phyloP scores from a whole-genome alignment of 2,329 filamentous ascomycete genomes.

The Colletotrichum australisinense region DNA sequence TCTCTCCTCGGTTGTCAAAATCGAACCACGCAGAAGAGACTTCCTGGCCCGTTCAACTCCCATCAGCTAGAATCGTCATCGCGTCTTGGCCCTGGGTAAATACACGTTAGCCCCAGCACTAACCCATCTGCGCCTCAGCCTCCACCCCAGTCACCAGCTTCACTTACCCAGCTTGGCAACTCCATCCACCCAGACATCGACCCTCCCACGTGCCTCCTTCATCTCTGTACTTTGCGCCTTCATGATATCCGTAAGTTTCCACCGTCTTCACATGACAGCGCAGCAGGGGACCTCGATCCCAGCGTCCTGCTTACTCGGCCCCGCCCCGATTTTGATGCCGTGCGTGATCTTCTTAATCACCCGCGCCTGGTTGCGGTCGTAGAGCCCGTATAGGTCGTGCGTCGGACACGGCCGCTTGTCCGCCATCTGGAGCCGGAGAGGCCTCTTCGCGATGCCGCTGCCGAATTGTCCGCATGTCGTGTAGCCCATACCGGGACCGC shows the following conservation, averaged over 20 bases:
- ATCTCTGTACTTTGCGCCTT: neutral
- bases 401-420: conserved; percentile 52
- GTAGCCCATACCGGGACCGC: conserved; percentile 63
- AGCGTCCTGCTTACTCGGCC: conserved; percentile 51
- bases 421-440: conserved; percentile 50
- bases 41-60: neutral
- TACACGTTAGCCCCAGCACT: conserved; percentile 9
- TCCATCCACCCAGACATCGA: neutral
- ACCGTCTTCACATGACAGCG: conserved; percentile 48
- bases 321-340: conserved; percentile 60
- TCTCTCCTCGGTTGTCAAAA: conserved; percentile 2
- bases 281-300: conserved; percentile 51
- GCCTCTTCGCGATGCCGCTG: conserved; percentile 44
- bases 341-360: conserved; percentile 57
- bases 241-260: neutral
- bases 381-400: conserved; percentile 52
- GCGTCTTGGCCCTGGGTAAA: conserved; percentile 9
- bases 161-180: neutral
- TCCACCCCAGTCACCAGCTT: neutral
- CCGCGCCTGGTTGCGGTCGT: conserved; percentile 60
- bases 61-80: neutral
- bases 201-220: neutral
- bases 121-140: neutral
- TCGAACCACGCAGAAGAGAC: neutral
- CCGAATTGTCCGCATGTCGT: conserved; percentile 56